These are phyloP conservation scores for Prillingera fragicola DNA, from an alignment of 1,284 basidiomycete genomes.

Conservation along the genomic window DNA sequence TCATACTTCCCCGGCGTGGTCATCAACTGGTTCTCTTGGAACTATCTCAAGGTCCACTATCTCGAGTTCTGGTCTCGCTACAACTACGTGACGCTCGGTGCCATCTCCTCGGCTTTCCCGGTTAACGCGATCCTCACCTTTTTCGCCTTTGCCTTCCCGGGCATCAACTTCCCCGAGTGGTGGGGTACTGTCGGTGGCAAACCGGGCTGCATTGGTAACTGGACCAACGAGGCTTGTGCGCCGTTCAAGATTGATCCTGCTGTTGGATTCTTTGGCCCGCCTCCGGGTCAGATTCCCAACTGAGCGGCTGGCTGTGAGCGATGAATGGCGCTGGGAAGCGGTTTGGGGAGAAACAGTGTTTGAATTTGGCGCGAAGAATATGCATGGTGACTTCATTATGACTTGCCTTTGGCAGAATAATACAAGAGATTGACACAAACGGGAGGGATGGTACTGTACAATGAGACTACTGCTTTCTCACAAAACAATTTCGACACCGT, in stretches of 20 bases:
- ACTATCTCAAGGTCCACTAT: neutral
- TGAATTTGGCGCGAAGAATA: too few species aligned
- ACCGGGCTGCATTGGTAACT: neutral
- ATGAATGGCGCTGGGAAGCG: too few species aligned
- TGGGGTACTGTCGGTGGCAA: neutral
- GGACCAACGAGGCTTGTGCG: neutral
- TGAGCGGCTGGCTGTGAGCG: too few species aligned
- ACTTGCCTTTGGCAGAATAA: too few species aligned
- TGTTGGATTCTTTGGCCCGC: neutral
- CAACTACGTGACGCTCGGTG: constrained; percentile 2
- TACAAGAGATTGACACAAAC: too few species aligned
- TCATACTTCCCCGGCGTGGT: neutral
- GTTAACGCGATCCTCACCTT: constrained; percentile 1
- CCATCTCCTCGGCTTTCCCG: neutral
- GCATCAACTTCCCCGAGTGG: neutral
- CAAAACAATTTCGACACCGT: too few species aligned
- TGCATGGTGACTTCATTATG: too few species aligned
- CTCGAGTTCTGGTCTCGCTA: constrained; percentile 3
- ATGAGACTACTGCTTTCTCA: too few species aligned
- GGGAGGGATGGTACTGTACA: too few species aligned
- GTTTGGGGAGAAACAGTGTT: too few species aligned
- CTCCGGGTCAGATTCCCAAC: neutral
- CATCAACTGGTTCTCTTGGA: neutral
- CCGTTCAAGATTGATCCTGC: neutral
- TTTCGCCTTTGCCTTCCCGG: neutral